Conservation (phyloP, 345 rosid genomes). For the Eucalyptus curtisii region DNA sequence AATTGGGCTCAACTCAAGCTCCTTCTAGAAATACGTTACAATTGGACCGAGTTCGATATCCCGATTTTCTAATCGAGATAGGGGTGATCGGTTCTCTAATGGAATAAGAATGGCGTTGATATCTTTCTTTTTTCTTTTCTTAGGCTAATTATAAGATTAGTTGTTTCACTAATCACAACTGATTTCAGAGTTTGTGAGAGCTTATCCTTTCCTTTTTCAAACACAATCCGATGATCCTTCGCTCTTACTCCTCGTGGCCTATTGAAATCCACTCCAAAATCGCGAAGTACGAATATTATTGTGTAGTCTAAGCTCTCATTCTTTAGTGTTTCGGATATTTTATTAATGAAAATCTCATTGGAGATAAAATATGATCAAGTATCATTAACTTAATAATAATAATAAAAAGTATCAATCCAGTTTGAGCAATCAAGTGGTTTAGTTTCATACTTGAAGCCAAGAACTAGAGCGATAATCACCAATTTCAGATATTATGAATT, state of each 20-base stretch:
- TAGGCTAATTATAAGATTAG: no score
- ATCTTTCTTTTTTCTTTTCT: no score
- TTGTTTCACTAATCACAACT: no score
- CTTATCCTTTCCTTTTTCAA: no score
- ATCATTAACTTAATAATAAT: neutral
- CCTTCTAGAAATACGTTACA: rapidly evolving
- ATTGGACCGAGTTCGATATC: rapidly evolving
- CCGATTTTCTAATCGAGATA: neutral
- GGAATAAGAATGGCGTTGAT: neutral
- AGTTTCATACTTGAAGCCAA: rapidly evolving
- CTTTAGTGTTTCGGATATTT: rapidly evolving
- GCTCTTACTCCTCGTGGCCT: no score
- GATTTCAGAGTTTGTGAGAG: no score
- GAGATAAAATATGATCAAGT: neutral
- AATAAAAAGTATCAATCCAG: neutral
- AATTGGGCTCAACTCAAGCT: neutral
- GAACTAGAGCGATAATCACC: rapidly evolving
- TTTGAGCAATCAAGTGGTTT: neutral
- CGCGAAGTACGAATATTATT: rapidly evolving
- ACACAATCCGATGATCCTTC: rapidly evolving
- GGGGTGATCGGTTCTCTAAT: neutral
- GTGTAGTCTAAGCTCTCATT: rapidly evolving
- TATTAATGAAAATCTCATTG: neutral
- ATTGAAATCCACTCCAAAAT: no score
- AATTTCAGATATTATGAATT: no score